A percentile compares a stretch with the other conserved stretches of the same genome.
Evolutionary conservation across 495 filamentous ascomycete genomes (phyloP).

Genomic region (Xylaria bambusicola): DNA sequence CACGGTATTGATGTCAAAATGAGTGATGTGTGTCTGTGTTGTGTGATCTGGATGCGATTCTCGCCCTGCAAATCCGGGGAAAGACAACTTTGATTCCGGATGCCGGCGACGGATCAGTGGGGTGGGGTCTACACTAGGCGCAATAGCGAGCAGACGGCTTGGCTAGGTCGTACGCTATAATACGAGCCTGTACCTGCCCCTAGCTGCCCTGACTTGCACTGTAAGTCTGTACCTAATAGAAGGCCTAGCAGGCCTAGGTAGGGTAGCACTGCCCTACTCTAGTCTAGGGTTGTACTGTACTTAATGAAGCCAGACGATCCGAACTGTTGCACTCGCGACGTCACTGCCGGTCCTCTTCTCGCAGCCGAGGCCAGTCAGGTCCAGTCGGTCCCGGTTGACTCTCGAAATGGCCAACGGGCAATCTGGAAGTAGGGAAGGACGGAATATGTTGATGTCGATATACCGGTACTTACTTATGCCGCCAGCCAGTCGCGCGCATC

Average conservation of each 20-base stretch:
- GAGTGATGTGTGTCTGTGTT: neutral
- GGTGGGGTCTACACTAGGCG: neutral
- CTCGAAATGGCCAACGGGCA: neutral
- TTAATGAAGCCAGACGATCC: neutral
- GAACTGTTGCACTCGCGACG: neutral
- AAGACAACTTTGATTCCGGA: neutral
- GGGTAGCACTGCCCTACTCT: too few species aligned
- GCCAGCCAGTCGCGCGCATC: neutral
- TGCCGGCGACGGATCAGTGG: constrained; percentile 2
- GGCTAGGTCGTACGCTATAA: too few species aligned
- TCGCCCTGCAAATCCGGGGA: constrained; percentile 12
- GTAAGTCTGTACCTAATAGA: too few species aligned
- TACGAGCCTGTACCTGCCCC: too few species aligned
- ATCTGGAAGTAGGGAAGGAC: neutral
- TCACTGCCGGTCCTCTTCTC: neutral
- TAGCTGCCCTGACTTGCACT: too few species aligned
- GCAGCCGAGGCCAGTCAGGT: neutral
- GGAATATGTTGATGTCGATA: constrained; percentile 5
- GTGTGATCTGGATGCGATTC: neutral
- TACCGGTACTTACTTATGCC: too few species aligned
- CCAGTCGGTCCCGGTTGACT: neutral
- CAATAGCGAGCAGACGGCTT: too few species aligned
- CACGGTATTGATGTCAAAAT: neutral
- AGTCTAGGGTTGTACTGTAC: neutral
- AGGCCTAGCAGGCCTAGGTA: too few species aligned